These are phyloP conservation scores for Eucalyptus cloeziana DNA, from an alignment of 345 rosid species.

Conservation along the genomic window DNA sequence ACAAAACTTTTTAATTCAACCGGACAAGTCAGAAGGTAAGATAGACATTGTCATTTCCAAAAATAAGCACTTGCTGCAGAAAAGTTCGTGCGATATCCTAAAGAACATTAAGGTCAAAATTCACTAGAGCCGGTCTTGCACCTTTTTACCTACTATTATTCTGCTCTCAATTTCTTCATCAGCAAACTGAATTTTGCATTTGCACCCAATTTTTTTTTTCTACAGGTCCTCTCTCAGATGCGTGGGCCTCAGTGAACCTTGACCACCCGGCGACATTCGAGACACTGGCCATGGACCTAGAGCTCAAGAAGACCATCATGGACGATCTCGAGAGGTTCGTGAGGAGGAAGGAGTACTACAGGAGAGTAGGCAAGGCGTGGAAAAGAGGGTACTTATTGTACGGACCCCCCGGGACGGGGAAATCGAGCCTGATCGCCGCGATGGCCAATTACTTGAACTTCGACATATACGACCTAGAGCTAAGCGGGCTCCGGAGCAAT, in stretches of 20 bases:
- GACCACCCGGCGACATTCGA: slow-evolving; percentile 2
- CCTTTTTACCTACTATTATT: background rate
- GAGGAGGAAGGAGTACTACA: background rate
- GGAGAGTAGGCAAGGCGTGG: slow-evolving; percentile 2
- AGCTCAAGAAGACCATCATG: background rate
- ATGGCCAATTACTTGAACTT: slow-evolving; percentile 5
- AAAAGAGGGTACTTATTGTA: slow-evolving; percentile 1
- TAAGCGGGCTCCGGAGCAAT: background rate
- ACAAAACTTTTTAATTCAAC: background rate
- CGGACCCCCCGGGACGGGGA: slow-evolving; percentile 2
- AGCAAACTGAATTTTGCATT: background rate
- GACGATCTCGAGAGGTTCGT: background rate
- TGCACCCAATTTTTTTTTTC: background rate
- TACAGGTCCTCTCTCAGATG: background rate
- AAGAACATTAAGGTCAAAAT: background rate
- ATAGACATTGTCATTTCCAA: background rate
- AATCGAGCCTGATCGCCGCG: slow-evolving; percentile 1
- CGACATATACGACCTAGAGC: slow-evolving; percentile 1
- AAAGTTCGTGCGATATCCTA: background rate
- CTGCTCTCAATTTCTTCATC: background rate
- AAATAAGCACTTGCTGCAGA: background rate
- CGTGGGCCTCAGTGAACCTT: slow-evolving; percentile 47
- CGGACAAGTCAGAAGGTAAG: background rate
- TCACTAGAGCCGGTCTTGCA: background rate
- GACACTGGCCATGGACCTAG: background rate